Conservation (phyloP, 1,284 basidiomycete genomes). For the Trichosporon asahii region DNA sequence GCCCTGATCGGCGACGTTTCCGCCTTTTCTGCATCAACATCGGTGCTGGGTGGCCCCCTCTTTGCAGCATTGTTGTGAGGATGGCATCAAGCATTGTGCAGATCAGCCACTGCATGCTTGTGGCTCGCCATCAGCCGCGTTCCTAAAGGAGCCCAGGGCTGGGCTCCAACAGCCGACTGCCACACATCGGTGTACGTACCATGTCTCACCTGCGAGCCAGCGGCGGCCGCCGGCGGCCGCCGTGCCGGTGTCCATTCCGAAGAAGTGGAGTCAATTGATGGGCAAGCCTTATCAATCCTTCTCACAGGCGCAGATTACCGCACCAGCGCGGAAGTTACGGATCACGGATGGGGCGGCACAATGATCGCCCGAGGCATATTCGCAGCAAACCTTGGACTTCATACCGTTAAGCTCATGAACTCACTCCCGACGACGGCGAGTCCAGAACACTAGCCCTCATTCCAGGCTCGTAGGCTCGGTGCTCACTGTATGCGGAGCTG, state of each 20-base stretch:
- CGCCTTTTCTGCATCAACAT: background rate
- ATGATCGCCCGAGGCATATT: background rate
- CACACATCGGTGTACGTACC: background rate
- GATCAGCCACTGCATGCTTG: background rate
- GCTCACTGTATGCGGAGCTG: background rate
- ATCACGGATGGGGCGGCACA: background rate
- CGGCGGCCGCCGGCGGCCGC: background rate
- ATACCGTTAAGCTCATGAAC: background rate
- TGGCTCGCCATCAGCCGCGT: background rate
- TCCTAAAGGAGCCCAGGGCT: conserved; percentile 5
- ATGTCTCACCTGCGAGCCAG: background rate
- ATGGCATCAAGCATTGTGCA: background rate
- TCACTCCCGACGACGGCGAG: too few relatives aligned
- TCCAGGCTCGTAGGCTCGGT: too few relatives aligned
- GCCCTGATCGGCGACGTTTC: background rate
- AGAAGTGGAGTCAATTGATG: background rate
- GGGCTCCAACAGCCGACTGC: background rate
- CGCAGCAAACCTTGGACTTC: background rate
- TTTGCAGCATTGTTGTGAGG: background rate
- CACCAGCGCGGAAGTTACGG: background rate
- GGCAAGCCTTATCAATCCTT: background rate
- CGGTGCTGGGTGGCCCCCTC: too few relatives aligned
- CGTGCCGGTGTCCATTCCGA: background rate
- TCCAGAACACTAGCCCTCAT: too few relatives aligned
- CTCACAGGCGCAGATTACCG: background rate